Conservation (phyloP, 2,329 filamentous ascomycete genomes). For the Allantophomopsis lycopodina region DNA sequence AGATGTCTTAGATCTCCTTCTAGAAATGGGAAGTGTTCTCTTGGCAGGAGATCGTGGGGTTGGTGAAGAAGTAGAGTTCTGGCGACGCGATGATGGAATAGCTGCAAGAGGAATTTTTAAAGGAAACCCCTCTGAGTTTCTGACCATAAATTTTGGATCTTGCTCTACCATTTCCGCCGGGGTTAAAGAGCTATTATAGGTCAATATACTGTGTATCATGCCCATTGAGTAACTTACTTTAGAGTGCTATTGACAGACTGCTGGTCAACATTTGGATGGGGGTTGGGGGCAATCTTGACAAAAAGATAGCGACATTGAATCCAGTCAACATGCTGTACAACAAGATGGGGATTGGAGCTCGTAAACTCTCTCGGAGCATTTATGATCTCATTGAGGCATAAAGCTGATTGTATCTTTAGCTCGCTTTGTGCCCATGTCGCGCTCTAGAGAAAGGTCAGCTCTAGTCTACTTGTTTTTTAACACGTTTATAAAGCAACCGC, state of each 20-base stretch:
- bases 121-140: slow-evolving; percentile 2
- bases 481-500: too few relatives aligned
- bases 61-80: too few relatives aligned
- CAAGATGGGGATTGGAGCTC: slow-evolving; percentile 43
- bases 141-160: slow-evolving; percentile 12
- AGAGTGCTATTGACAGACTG: not conserved
- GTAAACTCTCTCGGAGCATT: slow-evolving; percentile 55
- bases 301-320: slow-evolving; percentile 83
- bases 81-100: too few relatives aligned
- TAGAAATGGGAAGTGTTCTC: too few relatives aligned
- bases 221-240: too few relatives aligned
- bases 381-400: slow-evolving; percentile 77
- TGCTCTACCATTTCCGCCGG: slow-evolving; percentile 2
- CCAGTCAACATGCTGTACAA: slow-evolving; percentile 69
- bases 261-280: not conserved
- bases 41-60: too few relatives aligned
- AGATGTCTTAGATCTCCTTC: too few relatives aligned
- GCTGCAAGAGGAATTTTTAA: too few relatives aligned
- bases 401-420: slow-evolving; percentile 40
- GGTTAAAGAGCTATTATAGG: not conserved
- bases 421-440: slow-evolving; percentile 50
- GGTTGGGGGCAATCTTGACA: slow-evolving; percentile 22
- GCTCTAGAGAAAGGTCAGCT: too few relatives aligned
- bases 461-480: too few relatives aligned
- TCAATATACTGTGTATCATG: not conserved